phyloP scores from a whole-genome alignment of 805 yeast genomes.

The Limtongia smithiae region DNA sequence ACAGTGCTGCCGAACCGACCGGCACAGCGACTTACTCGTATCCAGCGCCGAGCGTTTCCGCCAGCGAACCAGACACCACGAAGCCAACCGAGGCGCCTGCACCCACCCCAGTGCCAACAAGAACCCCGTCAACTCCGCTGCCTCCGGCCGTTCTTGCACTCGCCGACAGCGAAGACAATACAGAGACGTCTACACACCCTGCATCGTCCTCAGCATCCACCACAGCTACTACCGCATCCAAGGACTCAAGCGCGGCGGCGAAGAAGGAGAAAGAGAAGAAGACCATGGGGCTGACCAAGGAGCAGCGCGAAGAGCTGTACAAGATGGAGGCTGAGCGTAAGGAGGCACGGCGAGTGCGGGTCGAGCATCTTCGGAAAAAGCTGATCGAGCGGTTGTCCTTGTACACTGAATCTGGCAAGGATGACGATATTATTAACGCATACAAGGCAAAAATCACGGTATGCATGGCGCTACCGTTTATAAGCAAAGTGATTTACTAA shows the following conservation, averaged over 20 bases:
- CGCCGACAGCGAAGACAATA: not conserved
- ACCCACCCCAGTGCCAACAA: too few species aligned
- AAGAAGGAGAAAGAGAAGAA: conserved; percentile 35
- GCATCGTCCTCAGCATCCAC: not conserved
- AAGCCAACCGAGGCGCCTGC: too few species aligned
- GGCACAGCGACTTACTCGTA: not conserved
- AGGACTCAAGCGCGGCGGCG: conserved; percentile 6
- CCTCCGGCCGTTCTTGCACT: not conserved
- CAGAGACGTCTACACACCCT: not conserved
- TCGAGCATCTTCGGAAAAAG: conserved; percentile 58
- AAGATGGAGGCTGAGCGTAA: conserved; percentile 75
- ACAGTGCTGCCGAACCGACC: not conserved
- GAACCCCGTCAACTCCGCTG: not conserved
- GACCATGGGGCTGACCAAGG: conserved; percentile 40
- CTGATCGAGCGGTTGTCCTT: conserved; percentile 54
- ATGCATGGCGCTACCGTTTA: conserved; percentile 5
- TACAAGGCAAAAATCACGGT: conserved; percentile 64
- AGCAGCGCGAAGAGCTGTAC: conserved; percentile 51
- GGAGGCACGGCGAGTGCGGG: conserved; percentile 59
- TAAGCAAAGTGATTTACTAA: too few species aligned
- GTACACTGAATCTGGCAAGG: conserved; percentile 60
- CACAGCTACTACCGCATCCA: too few species aligned
- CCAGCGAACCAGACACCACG: too few species aligned
- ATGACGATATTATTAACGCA: conserved; percentile 56
- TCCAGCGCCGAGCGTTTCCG: too few species aligned